Base-by-base conservation (phyloP, 768 basidiomycete species). In the Macrolepiota dolichaula region DNA sequence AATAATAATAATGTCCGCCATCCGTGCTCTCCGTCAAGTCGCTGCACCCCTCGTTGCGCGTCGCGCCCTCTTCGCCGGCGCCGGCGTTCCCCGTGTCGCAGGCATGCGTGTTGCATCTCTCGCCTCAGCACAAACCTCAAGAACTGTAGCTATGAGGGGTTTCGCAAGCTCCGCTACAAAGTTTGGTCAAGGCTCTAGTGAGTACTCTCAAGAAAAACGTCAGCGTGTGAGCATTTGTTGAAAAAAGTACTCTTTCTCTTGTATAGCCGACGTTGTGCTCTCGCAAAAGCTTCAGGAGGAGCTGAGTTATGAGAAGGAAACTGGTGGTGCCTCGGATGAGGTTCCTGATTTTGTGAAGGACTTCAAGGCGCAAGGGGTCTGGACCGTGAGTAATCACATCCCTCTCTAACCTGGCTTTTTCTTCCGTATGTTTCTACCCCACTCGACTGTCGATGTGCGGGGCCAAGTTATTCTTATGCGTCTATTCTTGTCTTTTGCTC, bases 241-340 rank as follows among this genome's bases (percentile, higher is more conserved):
- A 44, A 7, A 0, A 10, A n/a, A n/a, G n/a, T n/a, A n/a, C n/a
- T n/a, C n/a, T 44, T 2, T 22, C 17, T 7, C 7, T 22, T 17
- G 2, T 10, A 6, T 66, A 92, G 92, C 87, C 61, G 92, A 96
- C 71, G 77, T 91, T 35, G 72, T 84, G 22, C 84, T 98, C 46
- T 78, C 86, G 10, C 81, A 88, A 69, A 92, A 90, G 67, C 78
- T 96, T 52, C 72, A 80, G 53, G 86, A 91, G 71, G 96, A 98
- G 77, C 80, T 97, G 67, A 79, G 87, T 68, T 97, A 90, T 71
- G 96, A 99, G 77, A 78, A 84, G 62, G 88, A 94, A 67, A 76
- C 79, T 25, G 74, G 74, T 35, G 68, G 69, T 35, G 57, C 69
- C 11, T 61, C 68, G 0, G 74, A 70, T 1, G 61, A 63, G 12